Conservation (phyloP, 345 rosid species). For the Pugionium cornutum region DNA sequence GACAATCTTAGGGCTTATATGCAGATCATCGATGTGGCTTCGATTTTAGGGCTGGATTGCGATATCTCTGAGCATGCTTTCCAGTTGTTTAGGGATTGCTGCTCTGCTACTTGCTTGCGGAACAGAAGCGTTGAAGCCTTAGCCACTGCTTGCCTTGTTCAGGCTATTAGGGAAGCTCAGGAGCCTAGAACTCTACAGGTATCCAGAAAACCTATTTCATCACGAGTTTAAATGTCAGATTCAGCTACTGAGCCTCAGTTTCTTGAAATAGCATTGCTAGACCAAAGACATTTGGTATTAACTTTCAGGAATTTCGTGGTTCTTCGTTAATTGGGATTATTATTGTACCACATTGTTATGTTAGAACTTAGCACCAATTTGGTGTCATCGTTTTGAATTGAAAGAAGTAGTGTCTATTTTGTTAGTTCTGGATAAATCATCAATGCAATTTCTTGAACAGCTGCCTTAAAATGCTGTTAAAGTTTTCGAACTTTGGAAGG, state of each 20-base stretch:
- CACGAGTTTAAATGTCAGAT: not conserved
- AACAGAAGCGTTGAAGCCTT: constrained; percentile 91
- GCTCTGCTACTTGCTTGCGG: constrained; percentile 92
- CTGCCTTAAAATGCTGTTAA: not conserved
- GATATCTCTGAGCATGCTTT: constrained; percentile 88
- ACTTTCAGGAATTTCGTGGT: no score
- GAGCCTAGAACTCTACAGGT: constrained; percentile 97
- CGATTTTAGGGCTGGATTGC: constrained; percentile 74
- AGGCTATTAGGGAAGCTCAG: constrained; percentile 94
- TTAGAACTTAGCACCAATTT: no score
- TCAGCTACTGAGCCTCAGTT: not conserved
- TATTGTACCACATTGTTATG: no score
- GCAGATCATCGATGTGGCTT: constrained; percentile 93
- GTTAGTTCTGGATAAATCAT: constrained; percentile 2
- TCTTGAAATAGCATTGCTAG: no score
- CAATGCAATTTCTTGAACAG: not conserved
- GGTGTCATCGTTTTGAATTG: no score
- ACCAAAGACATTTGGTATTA: no score
- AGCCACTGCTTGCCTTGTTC: constrained; percentile 94
- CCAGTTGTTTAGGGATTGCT: constrained; percentile 84
- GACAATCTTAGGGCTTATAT: constrained; percentile 90
- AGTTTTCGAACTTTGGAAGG: not conserved
- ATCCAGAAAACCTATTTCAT: not conserved
- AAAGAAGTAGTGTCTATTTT: not conserved
- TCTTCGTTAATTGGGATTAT: no score